Percentiles rank a stretch among this genome's conserved stretches.
phyloP scores from a whole-genome alignment of 495 filamentous ascomycete species.

The Lasiosphaeria miniovina region DNA sequence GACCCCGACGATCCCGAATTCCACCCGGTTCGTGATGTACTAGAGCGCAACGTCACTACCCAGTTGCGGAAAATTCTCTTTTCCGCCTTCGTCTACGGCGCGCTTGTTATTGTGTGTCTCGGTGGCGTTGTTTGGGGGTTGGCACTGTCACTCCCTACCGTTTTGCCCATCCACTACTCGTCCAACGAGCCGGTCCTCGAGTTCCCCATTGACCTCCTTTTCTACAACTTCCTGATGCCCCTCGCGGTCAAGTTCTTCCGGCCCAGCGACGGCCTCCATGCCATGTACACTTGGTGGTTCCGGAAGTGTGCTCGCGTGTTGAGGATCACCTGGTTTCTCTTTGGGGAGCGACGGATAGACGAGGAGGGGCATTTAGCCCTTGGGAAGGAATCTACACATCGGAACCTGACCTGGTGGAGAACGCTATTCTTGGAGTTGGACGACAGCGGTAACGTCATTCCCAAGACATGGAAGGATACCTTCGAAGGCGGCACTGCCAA shows the following conservation, averaged over 20 bases:
- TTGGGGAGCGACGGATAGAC: conserved; percentile 73
- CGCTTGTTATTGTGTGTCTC: conserved; percentile 85
- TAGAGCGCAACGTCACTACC: conserved; percentile 87
- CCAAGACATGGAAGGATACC: conserved; percentile 40
- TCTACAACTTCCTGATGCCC: conserved; percentile 95
- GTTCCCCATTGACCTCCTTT: conserved; percentile 89
- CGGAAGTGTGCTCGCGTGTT: conserved; percentile 76
- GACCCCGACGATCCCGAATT: conserved; percentile 98
- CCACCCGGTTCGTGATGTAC: conserved; percentile 93
- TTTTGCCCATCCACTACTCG: conserved; percentile 90
- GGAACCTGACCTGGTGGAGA: conserved; percentile 28
- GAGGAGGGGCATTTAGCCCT: conserved; percentile 66
- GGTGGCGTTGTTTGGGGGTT: conserved; percentile 97
- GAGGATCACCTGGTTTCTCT: conserved; percentile 86
- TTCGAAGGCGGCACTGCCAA: conserved; percentile 38
- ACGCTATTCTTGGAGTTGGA: conserved; percentile 38
- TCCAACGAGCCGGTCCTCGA: conserved; percentile 87
- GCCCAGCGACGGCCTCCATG: conserved; percentile 77
- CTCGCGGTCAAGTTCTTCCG: conserved; percentile 75
- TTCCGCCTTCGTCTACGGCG: conserved; percentile 92
- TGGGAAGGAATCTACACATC: conserved; percentile 22
- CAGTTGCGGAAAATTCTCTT: conserved; percentile 96
- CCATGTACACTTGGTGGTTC: conserved; percentile 96
- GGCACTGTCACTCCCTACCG: conserved; percentile 56
- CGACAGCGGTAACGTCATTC: conserved; percentile 27